Base-by-base conservation (phyloP, 2,329 filamentous ascomycete genomes). In the Botrytis aclada region DNA sequence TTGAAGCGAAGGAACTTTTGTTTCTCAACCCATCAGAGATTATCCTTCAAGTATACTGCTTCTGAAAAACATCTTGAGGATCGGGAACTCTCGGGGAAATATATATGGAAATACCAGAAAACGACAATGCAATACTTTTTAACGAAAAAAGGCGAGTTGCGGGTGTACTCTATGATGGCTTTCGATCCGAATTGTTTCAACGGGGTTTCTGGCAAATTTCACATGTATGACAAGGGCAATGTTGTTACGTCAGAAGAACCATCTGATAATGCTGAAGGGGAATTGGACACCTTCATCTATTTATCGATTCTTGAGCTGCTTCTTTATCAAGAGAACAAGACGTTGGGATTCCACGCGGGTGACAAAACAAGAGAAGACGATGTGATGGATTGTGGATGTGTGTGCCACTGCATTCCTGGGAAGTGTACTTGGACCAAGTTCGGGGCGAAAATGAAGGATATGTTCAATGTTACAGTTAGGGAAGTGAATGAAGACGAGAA, bases 31-130 rank as follows among this genome's bases (percentile, higher is more conserved):
- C 41, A 43, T 25, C n/a, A 65, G 29, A 47, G 32, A 47, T 14
- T 65, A 47, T 65, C 43, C 22, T 65, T 65, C 32, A 51, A 65
- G 16, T 65, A 65, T 51, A 9, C 34, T 65, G 43, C 63, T n/a
- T n/a, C 61, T 29, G 32, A 56, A 29, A 56, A 56, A 56, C 32
- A 56, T 3, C 51, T 16, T 37, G 14, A 34, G 25, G 32, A 29
- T 25, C 43, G 45, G 51, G n/a, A 39, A 37, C 34, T 67, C 12
- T 54, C 45, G 1, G 64, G 64, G 14, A 29, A 51, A 20, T 54
- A 67, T 14, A 54, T 16, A 34, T 67, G 45, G 64, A 39, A 54
- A 54, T 67, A 67, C 16, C 18, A 67, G 25, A 54, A 39, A 39
- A 54, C 4, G 32, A 54, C 32, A 25, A 39, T 20, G 22, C 25